Conservation (phyloP, 768 basidiomycete species). For the Tricholoma bakamatsutake region DNA sequence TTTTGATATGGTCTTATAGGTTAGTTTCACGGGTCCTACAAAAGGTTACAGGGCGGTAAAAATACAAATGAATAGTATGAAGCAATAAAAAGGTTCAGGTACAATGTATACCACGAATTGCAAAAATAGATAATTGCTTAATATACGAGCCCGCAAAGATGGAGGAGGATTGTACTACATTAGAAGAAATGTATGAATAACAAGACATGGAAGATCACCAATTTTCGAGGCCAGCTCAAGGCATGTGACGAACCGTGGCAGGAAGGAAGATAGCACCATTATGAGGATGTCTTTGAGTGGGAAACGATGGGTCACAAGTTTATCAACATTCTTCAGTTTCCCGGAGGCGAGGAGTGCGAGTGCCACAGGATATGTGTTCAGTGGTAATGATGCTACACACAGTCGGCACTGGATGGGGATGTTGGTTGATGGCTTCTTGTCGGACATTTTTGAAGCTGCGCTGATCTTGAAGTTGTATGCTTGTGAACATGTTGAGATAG, state of each 20-base stretch:
- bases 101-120: background rate
- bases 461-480: too few relatives aligned
- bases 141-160: background rate
- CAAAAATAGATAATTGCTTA: background rate
- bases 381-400: too few relatives aligned
- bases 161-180: background rate
- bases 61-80: constrained; percentile 8
- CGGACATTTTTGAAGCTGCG: too few relatives aligned
- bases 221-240: background rate
- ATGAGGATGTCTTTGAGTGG: constrained; percentile 47
- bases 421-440: too few relatives aligned
- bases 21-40: too few relatives aligned
- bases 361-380: constrained; percentile 92
- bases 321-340: constrained; percentile 55
- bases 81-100: background rate
- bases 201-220: background rate
- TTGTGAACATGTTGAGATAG: too few relatives aligned
- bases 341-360: constrained; percentile 69
- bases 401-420: too few relatives aligned
- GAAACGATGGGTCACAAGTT: constrained; percentile 78
- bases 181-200: background rate
- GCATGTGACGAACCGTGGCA: background rate
- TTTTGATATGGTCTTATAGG: too few relatives aligned
- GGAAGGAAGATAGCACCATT: constrained; percentile 1
- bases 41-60: background rate